Evolutionary conservation across 2,329 filamentous ascomycete genomes (phyloP).

Genomic region (Thelonectria blattea): DNA sequence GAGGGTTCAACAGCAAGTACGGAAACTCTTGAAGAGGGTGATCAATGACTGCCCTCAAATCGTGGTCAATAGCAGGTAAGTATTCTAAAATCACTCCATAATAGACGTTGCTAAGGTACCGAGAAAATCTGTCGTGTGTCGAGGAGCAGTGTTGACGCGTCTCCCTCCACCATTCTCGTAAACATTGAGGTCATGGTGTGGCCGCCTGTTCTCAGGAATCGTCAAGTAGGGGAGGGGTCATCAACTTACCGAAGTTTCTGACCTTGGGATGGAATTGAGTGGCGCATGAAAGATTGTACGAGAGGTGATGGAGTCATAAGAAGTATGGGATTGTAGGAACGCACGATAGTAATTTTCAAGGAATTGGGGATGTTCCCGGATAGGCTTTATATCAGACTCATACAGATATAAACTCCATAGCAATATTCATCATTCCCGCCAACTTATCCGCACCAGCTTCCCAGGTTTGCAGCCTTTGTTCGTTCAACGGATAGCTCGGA

Average conservation of each 20-base stretch:
- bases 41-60: neutral
- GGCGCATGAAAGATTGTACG: too few species aligned
- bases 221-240: too few species aligned
- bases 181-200: neutral
- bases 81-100: neutral
- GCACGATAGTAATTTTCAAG: too few species aligned
- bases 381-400: neutral
- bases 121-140: neutral
- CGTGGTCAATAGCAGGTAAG: neutral
- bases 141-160: neutral
- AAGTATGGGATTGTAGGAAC: too few species aligned
- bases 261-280: too few species aligned
- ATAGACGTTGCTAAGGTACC: neutral
- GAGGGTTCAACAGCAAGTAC: neutral
- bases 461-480: constrained; percentile 31
- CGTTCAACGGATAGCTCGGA: neutral
- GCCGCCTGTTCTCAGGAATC: too few species aligned
- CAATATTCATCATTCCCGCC: constrained; percentile 32
- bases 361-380: too few species aligned
- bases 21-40: neutral
- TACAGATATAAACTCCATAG: constrained; percentile 29
- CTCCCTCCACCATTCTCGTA: neutral
- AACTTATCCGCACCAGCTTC: constrained; percentile 37
- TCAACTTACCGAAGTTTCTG: too few species aligned
- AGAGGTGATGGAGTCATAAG: too few species aligned